Evolutionary conservation across 23 red algal genomes (phyloP), one percentile per base, ranked within the genome.

Genomic region (Gracilaria domingensis): DNA sequence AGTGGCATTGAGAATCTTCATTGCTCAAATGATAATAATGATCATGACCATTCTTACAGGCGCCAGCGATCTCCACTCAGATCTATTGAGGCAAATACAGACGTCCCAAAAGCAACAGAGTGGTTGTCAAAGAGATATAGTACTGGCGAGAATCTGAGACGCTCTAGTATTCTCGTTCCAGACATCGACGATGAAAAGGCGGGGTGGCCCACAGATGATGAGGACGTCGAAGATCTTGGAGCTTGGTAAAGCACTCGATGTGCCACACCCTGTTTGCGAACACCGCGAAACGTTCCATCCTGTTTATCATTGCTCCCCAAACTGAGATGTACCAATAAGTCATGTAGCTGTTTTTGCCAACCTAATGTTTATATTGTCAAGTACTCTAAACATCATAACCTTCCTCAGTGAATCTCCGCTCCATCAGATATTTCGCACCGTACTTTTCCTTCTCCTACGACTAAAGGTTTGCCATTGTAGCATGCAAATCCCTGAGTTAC

Each of bases 321-420:
- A 20, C 64, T 36, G 29, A 69, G 64, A 36, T 37, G 64, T 37
- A 69, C 30, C 33, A 69, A 34, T 32, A 69, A 36, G 16, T 37
- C 33, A 20, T 69, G 30, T 36, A 12, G 64, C 30, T 69, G 30
- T 69, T 69, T 69, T 37, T 55, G 51, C 38, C 64, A 69, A 69
- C 64, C 18, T 9, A 69, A 69, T 69, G 64, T 69, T 69, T 37
- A 69, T 69, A 69, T 69, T 69, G 64, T 18, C 64, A 69, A 69
- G 64, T 32, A 69, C 64, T 37, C 30, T 69, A 37, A 69, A 69
- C 64, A 69, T 37, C 64, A 17, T 69, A 36, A 69, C 17, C 49
- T 82, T 82, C 77, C 32, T 78, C 81, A 94, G 55, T 94, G 92
- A 39, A 94, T 88, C 71, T 94, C 92, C 3, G 92, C 92, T 35